These are phyloP conservation scores for Clohesyomyces aquaticus DNA, from an alignment of 495 filamentous ascomycete genomes.

Conservation along the genomic window DNA sequence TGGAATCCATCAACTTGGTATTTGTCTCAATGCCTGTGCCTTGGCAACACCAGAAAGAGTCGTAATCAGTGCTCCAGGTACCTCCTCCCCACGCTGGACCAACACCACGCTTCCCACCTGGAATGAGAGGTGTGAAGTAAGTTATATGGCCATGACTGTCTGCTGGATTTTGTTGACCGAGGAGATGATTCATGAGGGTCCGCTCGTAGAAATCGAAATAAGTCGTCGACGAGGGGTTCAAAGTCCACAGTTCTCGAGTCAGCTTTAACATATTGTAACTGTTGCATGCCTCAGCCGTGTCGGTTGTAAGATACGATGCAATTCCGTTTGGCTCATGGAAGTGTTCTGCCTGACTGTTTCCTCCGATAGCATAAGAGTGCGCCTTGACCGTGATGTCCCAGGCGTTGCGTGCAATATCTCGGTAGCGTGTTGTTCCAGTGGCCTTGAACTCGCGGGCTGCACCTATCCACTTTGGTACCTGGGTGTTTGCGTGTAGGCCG, in stretches of 20 bases:
- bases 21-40: slow-evolving; percentile 47
- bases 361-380: slow-evolving; percentile 50
- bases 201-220: slow-evolving; percentile 52
- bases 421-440: slow-evolving; percentile 44
- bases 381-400: slow-evolving; percentile 46
- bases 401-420: slow-evolving; percentile 47
- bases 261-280: slow-evolving; percentile 52
- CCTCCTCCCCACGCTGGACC: slow-evolving; percentile 44
- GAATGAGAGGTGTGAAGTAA: slow-evolving; percentile 48
- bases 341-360: slow-evolving; percentile 51
- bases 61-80: slow-evolving; percentile 45
- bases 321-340: slow-evolving; percentile 47
- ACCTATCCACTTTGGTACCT: slow-evolving; percentile 51
- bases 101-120: slow-evolving; percentile 41
- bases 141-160: slow-evolving; percentile 48
- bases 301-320: slow-evolving; percentile 40
- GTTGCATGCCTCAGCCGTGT: slow-evolving; percentile 49
- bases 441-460: slow-evolving; percentile 43
- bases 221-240: slow-evolving; percentile 38
- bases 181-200: slow-evolving; percentile 48
- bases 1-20: slow-evolving; percentile 45
- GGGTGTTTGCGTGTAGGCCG: slow-evolving; percentile 50
- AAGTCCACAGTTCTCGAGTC: slow-evolving; percentile 47
- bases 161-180: slow-evolving; percentile 46
- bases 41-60: slow-evolving; percentile 47